Percentiles rank a stretch among this genome's conserved stretches.
Evolutionary conservation across 441 rosid genomes (phyloP).

Genomic region (Mallotus japonicus): DNA sequence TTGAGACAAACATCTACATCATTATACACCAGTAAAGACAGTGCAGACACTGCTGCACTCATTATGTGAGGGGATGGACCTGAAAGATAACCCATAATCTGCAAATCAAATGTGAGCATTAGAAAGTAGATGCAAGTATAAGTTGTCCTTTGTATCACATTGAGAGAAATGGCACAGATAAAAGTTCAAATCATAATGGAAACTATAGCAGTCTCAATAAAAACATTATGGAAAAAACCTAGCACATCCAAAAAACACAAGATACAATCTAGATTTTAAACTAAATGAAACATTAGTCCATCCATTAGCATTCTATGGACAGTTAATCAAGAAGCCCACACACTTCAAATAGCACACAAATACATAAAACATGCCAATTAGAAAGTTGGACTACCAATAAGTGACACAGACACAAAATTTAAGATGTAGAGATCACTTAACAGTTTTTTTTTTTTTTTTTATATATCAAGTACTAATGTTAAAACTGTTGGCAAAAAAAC

Average conservation of each 20-base stretch:
- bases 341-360: background rate
- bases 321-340: background rate
- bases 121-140: constrained; percentile 4
- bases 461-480: background rate
- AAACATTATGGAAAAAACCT: background rate
- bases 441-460: background rate
- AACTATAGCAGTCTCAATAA: constrained; percentile 8
- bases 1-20: constrained; percentile 62
- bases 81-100: constrained; percentile 87
- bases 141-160: background rate
- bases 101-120: constrained; percentile 29
- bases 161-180: background rate
- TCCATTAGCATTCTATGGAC: background rate
- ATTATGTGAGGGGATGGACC: constrained; percentile 89
- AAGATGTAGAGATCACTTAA: background rate
- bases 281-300: background rate
- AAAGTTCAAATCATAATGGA: constrained; percentile 9
- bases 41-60: constrained; percentile 94
- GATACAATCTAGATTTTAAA: background rate
- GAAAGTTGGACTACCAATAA: background rate
- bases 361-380: background rate
- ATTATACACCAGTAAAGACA: constrained; percentile 65
- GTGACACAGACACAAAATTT: background rate
- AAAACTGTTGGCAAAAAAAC: background rate
- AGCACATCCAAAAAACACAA: background rate